Conservation (phyloP, 805 yeast species). For the Saturnispora zaruensis region DNA sequence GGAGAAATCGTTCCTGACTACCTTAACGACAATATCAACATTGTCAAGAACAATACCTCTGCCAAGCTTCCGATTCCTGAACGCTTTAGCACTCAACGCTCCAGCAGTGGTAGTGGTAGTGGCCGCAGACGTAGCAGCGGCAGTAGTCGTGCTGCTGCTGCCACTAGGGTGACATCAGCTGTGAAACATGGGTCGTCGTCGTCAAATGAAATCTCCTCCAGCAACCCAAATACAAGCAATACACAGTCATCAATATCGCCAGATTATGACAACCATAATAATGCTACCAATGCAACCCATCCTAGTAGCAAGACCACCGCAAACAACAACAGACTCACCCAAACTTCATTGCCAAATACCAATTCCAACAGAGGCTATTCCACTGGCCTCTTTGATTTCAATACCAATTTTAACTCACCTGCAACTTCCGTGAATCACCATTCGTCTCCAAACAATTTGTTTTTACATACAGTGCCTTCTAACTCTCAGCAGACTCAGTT, state of each 20-base stretch:
- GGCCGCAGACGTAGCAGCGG: too few relatives aligned
- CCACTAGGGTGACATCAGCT: conserved; percentile 11
- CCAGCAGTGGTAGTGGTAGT: too few relatives aligned
- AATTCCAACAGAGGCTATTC: conserved; percentile 7
- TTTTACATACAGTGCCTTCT: neutral
- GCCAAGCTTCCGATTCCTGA: conserved; percentile 38
- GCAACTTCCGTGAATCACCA: neutral
- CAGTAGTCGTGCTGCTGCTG: neutral
- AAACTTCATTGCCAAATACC: conserved; percentile 11
- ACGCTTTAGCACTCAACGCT: neutral
- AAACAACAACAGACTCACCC: neutral
- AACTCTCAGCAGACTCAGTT: neutral
- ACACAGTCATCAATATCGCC: conserved; percentile 8
- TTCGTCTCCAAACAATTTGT: conserved; percentile 1
- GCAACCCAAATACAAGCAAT: neutral
- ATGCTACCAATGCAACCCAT: neutral
- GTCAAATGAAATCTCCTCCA: neutral
- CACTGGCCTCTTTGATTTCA: conserved; percentile 5
- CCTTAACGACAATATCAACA: conserved; percentile 42
- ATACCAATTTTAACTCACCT: conserved; percentile 6
- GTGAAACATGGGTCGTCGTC: neutral
- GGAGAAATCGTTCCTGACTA: conserved; percentile 30
- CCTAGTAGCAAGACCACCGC: neutral
- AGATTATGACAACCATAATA: neutral
- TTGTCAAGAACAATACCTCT: conserved; percentile 42